Base-by-base conservation (phyloP, 163 green algal species). In the Scenedesmus sp. region DNA sequence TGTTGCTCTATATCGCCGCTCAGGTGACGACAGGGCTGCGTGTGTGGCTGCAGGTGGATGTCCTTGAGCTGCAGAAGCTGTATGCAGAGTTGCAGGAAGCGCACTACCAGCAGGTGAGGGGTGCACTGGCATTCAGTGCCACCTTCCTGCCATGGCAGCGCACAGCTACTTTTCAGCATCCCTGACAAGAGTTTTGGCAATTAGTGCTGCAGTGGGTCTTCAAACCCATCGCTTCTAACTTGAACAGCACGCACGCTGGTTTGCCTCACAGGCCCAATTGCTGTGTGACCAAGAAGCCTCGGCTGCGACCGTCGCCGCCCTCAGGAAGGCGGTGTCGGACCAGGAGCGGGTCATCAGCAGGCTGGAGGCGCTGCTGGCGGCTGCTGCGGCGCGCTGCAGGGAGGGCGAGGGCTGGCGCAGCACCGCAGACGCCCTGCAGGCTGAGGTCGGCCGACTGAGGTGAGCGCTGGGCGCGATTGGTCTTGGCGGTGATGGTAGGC, bases 51-150 rank as follows among this genome's bases (percentile, higher is more conserved):
- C 87, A 92, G 85, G 86, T 97, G 35, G 94, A 96, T 51, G 88
- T 92, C 26, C 51, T 96, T 68, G 92, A 94, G 80, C 88, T 96
- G 44, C 94, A 97, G 85, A 93, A 92, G 89, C 79, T 92, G 16
- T 94, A 95, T 84, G 87, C 92, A 20, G 89, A 94, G 89, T 91
- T 96, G 81, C 94, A 97, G 91, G 93, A 95, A 56, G 96, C 96
- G 9, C 96, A 97, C 89, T 92, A 95, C 80, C 76, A 91, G 70
- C 93, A 95, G 91, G 88, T 94, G 70, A 20, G 90, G 18, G 20
- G 43, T 24, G 4, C 4, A n/a, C 81, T 40, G 42, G 56, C 56
- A 1, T n/a, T 70, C 20, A 70, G 51, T 18, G 51, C 13, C 51
- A 61, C 51, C 51, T 16, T 61, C 51, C 51, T n/a, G n/a, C n/a